These are phyloP conservation scores for Floccularia luteovirens DNA, from an alignment of 768 basidiomycete genomes.

Conservation along the genomic window DNA sequence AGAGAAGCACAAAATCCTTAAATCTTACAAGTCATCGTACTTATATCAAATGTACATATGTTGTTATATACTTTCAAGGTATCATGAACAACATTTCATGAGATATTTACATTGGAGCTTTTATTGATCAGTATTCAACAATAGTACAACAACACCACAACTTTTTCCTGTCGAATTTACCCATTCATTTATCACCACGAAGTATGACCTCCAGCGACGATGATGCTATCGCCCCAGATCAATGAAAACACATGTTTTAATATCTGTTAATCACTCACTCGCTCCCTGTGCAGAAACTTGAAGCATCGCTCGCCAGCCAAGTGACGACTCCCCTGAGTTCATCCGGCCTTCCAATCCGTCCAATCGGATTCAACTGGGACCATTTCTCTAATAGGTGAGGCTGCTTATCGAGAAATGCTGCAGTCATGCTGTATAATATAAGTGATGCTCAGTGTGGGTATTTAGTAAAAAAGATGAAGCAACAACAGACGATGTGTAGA, in stretches of 20 bases:
- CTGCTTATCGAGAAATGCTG: conserved; percentile 43
- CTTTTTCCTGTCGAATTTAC: too few relatives aligned
- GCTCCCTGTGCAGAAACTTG: conserved; percentile 69
- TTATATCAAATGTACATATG: too few relatives aligned
- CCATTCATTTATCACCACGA: conserved; percentile 7
- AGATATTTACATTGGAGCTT: too few relatives aligned
- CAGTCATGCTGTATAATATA: conserved; percentile 43
- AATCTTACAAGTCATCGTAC: too few relatives aligned
- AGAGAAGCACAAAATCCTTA: too few relatives aligned
- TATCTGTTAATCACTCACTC: conserved; percentile 43
- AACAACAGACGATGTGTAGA: conserved; percentile 36
- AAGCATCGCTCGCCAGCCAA: conserved; percentile 66
- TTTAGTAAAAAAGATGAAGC: background rate
- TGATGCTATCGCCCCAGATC: background rate
- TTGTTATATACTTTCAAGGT: too few relatives aligned
- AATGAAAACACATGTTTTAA: background rate
- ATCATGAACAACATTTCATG: too few relatives aligned
- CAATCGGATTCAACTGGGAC: conserved; percentile 55
- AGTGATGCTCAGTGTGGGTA: too few relatives aligned
- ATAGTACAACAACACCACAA: too few relatives aligned
- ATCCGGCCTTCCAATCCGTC: conserved; percentile 56
- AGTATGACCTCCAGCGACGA: conserved; percentile 3
- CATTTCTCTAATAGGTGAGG: conserved; percentile 49
- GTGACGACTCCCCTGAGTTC: conserved; percentile 61
- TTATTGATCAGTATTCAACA: too few relatives aligned